Base-by-base conservation (phyloP, 208 protist genomes). In the Wallacemonas sp. region DNA sequence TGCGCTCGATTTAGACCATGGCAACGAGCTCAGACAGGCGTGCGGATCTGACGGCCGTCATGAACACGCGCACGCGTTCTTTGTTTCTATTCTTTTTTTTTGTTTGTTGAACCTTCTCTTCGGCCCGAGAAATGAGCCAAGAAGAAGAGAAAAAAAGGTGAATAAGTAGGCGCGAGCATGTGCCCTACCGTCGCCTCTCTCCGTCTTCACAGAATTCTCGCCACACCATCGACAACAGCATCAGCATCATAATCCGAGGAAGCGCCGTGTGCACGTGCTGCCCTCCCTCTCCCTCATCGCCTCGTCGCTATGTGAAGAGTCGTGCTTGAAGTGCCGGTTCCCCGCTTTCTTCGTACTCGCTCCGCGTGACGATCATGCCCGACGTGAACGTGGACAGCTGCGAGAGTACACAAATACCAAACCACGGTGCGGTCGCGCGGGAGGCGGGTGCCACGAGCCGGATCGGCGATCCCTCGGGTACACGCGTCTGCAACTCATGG, bases 341-440 rank as follows among this genome's bases (percentile, higher is more conserved):
- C 2, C 86, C 86, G 39, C 79, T 65, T 48, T 92, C 86, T 54
- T 73, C 53, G 66, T 84, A 92, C 32, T 66, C 80, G 1, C 42
- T 68, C 3, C 79, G 68, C 6, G 59, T 77, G 29, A 83, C 72
- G 17, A 79, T 44, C 87, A 98, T 97, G 44, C 68, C 9, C 30
- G 93, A 54, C 32, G 83, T 59, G 77, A 99, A 99, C 32, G 89
- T 93, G 8, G 80, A 89, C 12, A 99, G 72, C 41, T 93, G 95
- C 5, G 95, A 76, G 8, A 99, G 66, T 59, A 99, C 97, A 22
- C 92, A 96, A 32, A 97, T 98, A 27, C 98, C 98, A 34, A 98
- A 83, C 96, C 96, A 99, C 17, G 87, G 89, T 30, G 76, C 80
- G 69, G 93, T 82, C 13, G 81, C 81, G n/a, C 97, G 60, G 48